Percentiles rank a stretch among this genome's conserved stretches.
Conservation (phyloP, 441 rosid genomes). For the Breynia disticha region DNA sequence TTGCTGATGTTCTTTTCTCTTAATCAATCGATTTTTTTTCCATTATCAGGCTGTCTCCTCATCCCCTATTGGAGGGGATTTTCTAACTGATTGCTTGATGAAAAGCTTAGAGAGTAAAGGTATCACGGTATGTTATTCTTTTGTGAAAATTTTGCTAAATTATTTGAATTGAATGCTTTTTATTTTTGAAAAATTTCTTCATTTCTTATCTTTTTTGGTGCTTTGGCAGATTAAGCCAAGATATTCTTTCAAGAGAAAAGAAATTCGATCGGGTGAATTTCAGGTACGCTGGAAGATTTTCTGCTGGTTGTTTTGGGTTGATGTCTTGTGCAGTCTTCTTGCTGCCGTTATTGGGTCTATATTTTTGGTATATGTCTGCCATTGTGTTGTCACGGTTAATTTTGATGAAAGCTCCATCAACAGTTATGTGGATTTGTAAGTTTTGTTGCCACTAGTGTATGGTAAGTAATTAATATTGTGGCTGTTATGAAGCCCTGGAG, state of each 20-base stretch:
- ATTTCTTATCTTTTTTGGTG: conserved; percentile 1
- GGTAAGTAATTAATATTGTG: too few relatives aligned
- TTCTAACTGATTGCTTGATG: conserved; percentile 89
- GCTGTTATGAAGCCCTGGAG: too few relatives aligned
- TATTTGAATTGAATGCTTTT: neutral
- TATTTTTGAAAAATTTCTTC: neutral
- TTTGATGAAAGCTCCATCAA: too few relatives aligned
- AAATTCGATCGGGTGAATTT: conserved; percentile 78
- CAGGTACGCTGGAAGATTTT: conserved; percentile 42
- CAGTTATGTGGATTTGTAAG: too few relatives aligned
- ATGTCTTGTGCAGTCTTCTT: too few relatives aligned
- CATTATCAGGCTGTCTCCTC: conserved; percentile 59
- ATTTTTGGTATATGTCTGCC: too few relatives aligned
- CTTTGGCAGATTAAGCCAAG: conserved; percentile 81
- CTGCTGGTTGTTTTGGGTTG: neutral
- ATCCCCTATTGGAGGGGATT: conserved; percentile 89
- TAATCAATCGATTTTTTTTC: conserved; percentile 4
- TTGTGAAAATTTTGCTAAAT: conserved; percentile 5
- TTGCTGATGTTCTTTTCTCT: too few relatives aligned
- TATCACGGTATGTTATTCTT: conserved; percentile 44
- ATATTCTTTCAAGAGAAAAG: conserved; percentile 96
- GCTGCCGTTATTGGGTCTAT: too few relatives aligned
- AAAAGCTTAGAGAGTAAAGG: conserved; percentile 98
- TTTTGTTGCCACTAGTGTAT: too few relatives aligned
- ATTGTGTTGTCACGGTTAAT: too few relatives aligned